Evolutionary conservation across 2,329 filamentous ascomycete species (phyloP).

Genomic region (Rhexocercosporidium sp.): DNA sequence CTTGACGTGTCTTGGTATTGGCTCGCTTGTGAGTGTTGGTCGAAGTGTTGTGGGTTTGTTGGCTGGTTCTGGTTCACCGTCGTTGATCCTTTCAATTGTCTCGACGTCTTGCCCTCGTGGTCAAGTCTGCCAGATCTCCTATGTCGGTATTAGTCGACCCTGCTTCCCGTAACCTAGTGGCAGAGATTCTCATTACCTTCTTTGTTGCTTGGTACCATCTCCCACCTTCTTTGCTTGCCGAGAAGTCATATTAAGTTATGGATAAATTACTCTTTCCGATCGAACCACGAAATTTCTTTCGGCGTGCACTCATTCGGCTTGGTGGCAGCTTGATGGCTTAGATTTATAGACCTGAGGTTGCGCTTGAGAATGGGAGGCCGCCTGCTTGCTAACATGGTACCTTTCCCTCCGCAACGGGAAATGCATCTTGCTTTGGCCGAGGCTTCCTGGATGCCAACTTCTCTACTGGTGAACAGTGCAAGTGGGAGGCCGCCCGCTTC

Average conservation of each 20-base stretch:
- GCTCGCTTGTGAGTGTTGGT: slow-evolving; percentile 1
- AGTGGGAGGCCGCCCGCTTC: background rate
- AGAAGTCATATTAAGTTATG: background rate
- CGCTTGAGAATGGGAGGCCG: background rate
- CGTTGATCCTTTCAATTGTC: no score
- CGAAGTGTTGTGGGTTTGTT: background rate
- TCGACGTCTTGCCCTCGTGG: no score
- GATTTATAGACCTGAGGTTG: slow-evolving; percentile 2
- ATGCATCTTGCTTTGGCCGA: background rate
- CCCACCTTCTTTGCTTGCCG: background rate
- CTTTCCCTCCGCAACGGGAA: background rate
- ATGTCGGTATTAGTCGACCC: no score
- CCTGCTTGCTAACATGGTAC: background rate
- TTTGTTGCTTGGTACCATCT: background rate
- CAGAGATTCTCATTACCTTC: background rate
- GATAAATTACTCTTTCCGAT: background rate
- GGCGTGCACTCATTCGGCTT: slow-evolving; percentile 3
- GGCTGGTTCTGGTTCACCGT: no score
- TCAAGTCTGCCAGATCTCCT: no score
- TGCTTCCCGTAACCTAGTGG: no score
- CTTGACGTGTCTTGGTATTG: slow-evolving; percentile 12
- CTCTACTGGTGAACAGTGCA: no score
- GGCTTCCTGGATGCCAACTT: background rate
- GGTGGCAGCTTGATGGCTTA: background rate
- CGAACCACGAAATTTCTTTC: background rate